Percentiles rank a stretch among this genome's conserved stretches.
These are phyloP conservation scores for Elsinoe arachidis DNA, from an alignment of 2,329 filamentous ascomycete species.

Conservation along the genomic window DNA sequence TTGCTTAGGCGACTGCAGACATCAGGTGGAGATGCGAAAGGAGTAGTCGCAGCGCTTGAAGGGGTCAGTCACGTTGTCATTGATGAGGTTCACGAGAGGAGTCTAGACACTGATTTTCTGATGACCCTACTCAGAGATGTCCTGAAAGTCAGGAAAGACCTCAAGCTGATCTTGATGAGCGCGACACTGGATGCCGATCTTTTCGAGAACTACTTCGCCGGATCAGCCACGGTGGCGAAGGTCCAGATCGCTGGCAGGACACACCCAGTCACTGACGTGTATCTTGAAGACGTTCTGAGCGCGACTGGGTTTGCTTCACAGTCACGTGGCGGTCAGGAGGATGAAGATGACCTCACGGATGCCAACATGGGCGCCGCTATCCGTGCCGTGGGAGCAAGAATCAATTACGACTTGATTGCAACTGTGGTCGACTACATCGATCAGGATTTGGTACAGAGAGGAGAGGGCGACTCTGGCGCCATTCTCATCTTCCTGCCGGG, in stretches of 20 bases:
- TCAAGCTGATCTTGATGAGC: slow-evolving; percentile 93
- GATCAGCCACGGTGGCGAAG: slow-evolving; percentile 50
- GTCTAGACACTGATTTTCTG: slow-evolving; percentile 88
- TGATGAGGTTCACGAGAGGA: slow-evolving; percentile 93
- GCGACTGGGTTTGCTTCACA: slow-evolving; percentile 57
- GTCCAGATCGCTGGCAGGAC: slow-evolving; percentile 86
- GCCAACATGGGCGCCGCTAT: slow-evolving; percentile 32
- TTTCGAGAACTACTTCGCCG: slow-evolving; percentile 73
- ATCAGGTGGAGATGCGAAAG: slow-evolving; percentile 68
- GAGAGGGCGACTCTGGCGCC: slow-evolving; percentile 60
- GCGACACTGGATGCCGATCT: slow-evolving; percentile 83
- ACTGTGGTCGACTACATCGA: slow-evolving; percentile 78
- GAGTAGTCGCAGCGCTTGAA: slow-evolving; percentile 70
- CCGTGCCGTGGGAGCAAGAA: slow-evolving; percentile 55
- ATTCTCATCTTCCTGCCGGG: slow-evolving; percentile 95
- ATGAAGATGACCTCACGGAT: slow-evolving; percentile 39
- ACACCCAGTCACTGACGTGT: slow-evolving; percentile 81
- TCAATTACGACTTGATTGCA: slow-evolving; percentile 83
- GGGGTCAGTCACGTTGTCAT: slow-evolving; percentile 93
- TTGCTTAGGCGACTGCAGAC: slow-evolving; percentile 84
- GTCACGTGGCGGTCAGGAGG: slow-evolving; percentile 28
- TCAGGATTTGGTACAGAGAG: slow-evolving; percentile 48
- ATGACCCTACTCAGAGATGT: slow-evolving; percentile 81
- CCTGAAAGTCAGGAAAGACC: slow-evolving; percentile 60
- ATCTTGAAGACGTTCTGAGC: slow-evolving; percentile 77